Percentiles rank a stretch among this genome's conserved stretches.
Evolutionary conservation across 2,329 filamentous ascomycete genomes (phyloP).

Genomic region (Tolypocladium cylindrosporum): DNA sequence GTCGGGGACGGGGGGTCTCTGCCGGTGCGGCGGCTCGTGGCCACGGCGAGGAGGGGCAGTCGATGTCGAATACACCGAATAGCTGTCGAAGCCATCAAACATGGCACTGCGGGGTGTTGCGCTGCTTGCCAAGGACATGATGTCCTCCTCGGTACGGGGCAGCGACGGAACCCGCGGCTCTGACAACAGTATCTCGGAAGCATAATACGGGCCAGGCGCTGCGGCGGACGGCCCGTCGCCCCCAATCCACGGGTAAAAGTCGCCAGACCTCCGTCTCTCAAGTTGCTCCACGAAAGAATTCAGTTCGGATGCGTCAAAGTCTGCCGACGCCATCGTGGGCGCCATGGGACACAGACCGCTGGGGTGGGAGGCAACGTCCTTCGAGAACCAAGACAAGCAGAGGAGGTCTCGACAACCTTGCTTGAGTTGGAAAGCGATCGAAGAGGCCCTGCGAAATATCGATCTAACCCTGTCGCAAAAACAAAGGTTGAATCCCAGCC

Average conservation of each 20-base stretch:
- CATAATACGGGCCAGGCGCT: constrained; percentile 1
- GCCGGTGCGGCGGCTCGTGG: constrained; percentile 4
- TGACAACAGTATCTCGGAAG: neutral
- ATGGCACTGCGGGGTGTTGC: constrained; percentile 5
- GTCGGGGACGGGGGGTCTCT: constrained; percentile 4
- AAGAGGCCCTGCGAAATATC: neutral
- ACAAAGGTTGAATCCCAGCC: neutral
- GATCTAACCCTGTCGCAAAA: neutral
- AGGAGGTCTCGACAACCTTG: neutral
- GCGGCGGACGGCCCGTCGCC: neutral
- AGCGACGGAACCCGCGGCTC: neutral
- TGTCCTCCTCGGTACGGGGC: neutral
- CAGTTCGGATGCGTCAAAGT: neutral
- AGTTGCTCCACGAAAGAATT: neutral
- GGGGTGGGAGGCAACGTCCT: neutral
- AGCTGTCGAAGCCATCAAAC: constrained; percentile 4
- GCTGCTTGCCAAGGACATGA: constrained; percentile 3
- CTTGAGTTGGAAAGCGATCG: neutral
- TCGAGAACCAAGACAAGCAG: too few relatives aligned
- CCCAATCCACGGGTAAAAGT: neutral
- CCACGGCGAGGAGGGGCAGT: constrained; percentile 13
- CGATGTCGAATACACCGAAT: constrained; percentile 10
- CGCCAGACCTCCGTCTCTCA: neutral
- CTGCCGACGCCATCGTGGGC: neutral
- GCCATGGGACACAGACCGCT: neutral